Conservation (phyloP, 2,329 filamentous ascomycete species). For the Cercospora citrullina region DNA sequence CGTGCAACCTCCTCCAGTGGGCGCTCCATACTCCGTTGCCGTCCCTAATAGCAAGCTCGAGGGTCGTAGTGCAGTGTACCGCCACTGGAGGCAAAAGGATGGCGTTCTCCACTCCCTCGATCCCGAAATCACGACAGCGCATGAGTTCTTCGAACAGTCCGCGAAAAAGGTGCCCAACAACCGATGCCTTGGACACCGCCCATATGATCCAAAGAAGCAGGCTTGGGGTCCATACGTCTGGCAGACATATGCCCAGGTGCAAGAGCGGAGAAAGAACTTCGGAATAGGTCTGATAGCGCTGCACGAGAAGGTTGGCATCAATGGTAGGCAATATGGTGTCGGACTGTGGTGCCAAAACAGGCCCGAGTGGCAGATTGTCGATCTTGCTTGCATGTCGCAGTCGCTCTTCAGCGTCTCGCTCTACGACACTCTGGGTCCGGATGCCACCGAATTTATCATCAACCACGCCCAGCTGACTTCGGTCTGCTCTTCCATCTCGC, state of each 20-base stretch:
- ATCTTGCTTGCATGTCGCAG: constrained; percentile 84
- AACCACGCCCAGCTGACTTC: constrained; percentile 78
- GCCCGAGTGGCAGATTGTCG: constrained; percentile 85
- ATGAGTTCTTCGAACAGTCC: constrained; percentile 40
- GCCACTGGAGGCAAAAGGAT: constrained; percentile 77
- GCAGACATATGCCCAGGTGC: constrained; percentile 79
- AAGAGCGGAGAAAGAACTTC: constrained; percentile 75
- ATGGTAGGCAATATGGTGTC: constrained; percentile 67
- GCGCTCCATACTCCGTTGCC: constrained; percentile 74
- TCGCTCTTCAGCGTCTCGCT: constrained; percentile 86
- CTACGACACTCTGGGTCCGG: constrained; percentile 91
- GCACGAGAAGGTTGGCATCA: constrained; percentile 70
- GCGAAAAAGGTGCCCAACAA: constrained; percentile 64
- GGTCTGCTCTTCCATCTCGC: constrained; percentile 75
- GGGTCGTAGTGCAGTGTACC: constrained; percentile 74
- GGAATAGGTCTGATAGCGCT: constrained; percentile 83
- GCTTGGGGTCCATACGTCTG: constrained; percentile 76
- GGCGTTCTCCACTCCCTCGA: constrained; percentile 71
- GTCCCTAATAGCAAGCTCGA: constrained; percentile 73
- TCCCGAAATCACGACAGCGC: constrained; percentile 49
- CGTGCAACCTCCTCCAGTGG: constrained; percentile 65
- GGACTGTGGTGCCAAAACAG: constrained; percentile 86
- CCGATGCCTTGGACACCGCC: constrained; percentile 75
- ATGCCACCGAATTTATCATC: constrained; percentile 92
- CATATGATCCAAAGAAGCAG: constrained; percentile 74